Percentiles rank a stretch among this genome's conserved stretches.
Conservation (phyloP, 2,329 filamentous ascomycete genomes). For the Neobulgaria alba region DNA sequence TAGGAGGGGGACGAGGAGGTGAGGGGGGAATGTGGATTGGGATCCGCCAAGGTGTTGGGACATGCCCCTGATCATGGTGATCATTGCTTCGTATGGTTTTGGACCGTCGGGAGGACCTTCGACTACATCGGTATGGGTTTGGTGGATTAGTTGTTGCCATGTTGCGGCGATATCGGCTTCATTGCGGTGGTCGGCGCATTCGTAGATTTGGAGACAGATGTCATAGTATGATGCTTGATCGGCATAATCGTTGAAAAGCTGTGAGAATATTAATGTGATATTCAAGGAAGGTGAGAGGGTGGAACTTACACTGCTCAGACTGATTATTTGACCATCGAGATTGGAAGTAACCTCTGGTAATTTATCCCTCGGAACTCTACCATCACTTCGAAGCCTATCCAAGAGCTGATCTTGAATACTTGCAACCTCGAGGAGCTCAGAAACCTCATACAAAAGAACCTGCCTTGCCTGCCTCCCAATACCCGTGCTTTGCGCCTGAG, state of each 20-base stretch:
- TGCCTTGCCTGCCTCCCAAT: constrained; percentile 76
- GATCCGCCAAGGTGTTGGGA: constrained; percentile 56
- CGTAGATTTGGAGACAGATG: constrained; percentile 85
- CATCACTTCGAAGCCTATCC: constrained; percentile 65
- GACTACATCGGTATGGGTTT: constrained; percentile 47
- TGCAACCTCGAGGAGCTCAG: constrained; percentile 80
- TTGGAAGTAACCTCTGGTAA: constrained; percentile 50
- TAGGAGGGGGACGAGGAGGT: constrained; percentile 50
- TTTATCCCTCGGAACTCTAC: constrained; percentile 50
- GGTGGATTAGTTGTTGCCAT: constrained; percentile 74
- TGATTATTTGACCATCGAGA: constrained; percentile 70
- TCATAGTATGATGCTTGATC: constrained; percentile 91
- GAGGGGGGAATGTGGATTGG: constrained; percentile 58
- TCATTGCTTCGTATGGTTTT: constrained; percentile 62
- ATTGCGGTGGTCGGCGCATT: constrained; percentile 84
- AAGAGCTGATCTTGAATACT: constrained; percentile 92
- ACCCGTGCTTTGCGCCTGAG: constrained; percentile 71
- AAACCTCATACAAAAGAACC: constrained; percentile 73
- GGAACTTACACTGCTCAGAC: constrained; percentile 62
- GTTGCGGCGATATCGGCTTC: constrained; percentile 73
- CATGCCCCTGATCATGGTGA: constrained; percentile 54
- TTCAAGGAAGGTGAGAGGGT: background rate
- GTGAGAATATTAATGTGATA: constrained; percentile 5
- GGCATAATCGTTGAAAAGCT: constrained; percentile 91
- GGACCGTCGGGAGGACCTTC: constrained; percentile 32